Evolutionary conservation across 2,329 filamentous ascomycete species (phyloP).

Genomic region (Aspergillus awamori): DNA sequence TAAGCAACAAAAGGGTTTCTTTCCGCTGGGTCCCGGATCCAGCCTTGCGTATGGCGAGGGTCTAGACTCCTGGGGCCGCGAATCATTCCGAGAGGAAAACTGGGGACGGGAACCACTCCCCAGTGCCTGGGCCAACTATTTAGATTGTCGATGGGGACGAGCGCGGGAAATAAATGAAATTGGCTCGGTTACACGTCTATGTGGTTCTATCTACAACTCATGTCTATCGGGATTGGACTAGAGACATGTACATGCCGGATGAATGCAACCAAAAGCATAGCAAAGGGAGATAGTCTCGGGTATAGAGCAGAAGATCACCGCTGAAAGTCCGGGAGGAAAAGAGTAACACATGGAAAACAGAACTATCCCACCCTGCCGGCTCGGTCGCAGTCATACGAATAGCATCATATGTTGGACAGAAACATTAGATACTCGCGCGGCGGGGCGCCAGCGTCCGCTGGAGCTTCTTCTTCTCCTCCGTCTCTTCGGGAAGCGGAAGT

Average conservation of each 20-base stretch:
- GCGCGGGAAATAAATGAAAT: no score
- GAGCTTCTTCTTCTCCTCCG: conserved; percentile 74
- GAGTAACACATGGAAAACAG: neutral
- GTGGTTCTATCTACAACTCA: neutral
- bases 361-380: neutral
- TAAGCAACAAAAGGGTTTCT: neutral
- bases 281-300: neutral
- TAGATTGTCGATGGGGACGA: no score
- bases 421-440: conserved; percentile 67
- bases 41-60: neutral
- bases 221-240: neutral
- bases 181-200: neutral
- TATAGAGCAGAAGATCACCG: neutral
- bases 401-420: neutral
- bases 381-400: neutral
- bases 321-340: neutral
- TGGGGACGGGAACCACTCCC: neutral
- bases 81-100: neutral
- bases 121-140: no score
- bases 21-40: neutral
- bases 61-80: neutral
- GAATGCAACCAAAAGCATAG: no score
- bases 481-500: conserved; percentile 70
- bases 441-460: conserved; percentile 78
- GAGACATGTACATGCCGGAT: neutral